phyloP scores from a whole-genome alignment of 2,329 filamentous ascomycete genomes.

The Plectosphaerella plurivora region DNA sequence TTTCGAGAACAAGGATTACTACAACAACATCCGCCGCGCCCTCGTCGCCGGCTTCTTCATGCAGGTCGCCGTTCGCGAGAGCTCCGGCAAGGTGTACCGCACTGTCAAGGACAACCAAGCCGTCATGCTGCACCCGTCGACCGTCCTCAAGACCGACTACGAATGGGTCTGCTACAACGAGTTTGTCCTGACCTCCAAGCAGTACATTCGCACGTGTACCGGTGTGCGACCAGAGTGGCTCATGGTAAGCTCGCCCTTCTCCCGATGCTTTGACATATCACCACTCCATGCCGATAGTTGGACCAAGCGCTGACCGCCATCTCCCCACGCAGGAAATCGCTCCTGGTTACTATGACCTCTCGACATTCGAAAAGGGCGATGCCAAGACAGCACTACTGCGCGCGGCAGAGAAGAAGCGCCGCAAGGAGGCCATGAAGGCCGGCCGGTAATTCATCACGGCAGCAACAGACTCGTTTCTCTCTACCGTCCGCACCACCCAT shows the following conservation, averaged over 20 bases:
- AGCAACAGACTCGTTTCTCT: neutral
- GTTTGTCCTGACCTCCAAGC: constrained; percentile 96
- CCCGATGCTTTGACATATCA: too few relatives aligned
- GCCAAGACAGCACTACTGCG: constrained; percentile 65
- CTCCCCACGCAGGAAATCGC: constrained; percentile 69
- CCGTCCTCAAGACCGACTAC: constrained; percentile 79
- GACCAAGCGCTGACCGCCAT: constrained; percentile 21
- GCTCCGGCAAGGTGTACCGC: constrained; percentile 81
- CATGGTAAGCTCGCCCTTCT: constrained; percentile 52
- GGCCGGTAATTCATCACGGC: constrained; percentile 25
- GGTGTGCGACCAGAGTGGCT: constrained; percentile 93
- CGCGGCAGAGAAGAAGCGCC: constrained; percentile 55
- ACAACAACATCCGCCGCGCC: constrained; percentile 91
- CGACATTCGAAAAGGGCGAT: constrained; percentile 79
- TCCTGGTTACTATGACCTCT: constrained; percentile 84
- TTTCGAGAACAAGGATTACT: constrained; percentile 96
- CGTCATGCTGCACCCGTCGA: constrained; percentile 89
- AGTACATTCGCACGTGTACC: constrained; percentile 94
- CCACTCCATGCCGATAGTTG: too few relatives aligned
- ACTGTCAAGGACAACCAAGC: constrained; percentile 97
- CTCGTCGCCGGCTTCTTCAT: constrained; percentile 97
- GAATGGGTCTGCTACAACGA: constrained; percentile 99
- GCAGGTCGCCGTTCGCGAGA: constrained; percentile 95
- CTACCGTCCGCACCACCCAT: neutral
- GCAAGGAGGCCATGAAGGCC: constrained; percentile 53